Evolutionary conservation across 768 basidiomycete species (phyloP).

Genomic region (Daedaleopsis sinensis): DNA sequence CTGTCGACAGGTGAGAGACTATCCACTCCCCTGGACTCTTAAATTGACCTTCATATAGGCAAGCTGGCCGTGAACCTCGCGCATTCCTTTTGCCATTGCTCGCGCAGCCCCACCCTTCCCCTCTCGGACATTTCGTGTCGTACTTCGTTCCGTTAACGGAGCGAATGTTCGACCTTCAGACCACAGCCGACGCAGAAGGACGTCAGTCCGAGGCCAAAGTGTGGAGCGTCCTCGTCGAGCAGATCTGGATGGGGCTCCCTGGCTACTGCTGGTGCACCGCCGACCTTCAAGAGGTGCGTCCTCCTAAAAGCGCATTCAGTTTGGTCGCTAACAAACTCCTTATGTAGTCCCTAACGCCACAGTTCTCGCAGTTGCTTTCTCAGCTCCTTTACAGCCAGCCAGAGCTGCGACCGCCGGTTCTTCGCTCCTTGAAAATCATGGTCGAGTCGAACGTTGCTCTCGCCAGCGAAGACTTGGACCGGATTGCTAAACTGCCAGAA

Average conservation of each 20-base stretch:
- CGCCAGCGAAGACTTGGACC: constrained; percentile 40
- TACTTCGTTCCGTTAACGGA: constrained; percentile 96
- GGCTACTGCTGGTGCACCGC: constrained; percentile 85
- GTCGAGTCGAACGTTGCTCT: constrained; percentile 78
- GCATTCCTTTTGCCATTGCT: constrained; percentile 93
- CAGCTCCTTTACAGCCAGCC: constrained; percentile 92
- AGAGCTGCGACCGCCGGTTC: constrained; percentile 77
- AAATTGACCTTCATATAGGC: constrained; percentile 39
- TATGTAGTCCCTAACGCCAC: constrained; percentile 66
- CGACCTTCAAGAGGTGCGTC: constrained; percentile 59
- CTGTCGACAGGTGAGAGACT: constrained; percentile 66
- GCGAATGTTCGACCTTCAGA: constrained; percentile 86
- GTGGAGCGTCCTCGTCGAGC: constrained; percentile 91
- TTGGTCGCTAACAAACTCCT: neutral
- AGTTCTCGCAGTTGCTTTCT: constrained; percentile 88
- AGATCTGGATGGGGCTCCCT: constrained; percentile 90
- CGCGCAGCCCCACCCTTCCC: constrained; percentile 77
- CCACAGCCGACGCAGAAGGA: constrained; percentile 73
- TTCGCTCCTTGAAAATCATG: constrained; percentile 78
- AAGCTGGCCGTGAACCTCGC: constrained; percentile 78
- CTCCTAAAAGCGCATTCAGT: neutral
- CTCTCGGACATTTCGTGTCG: constrained; percentile 80
- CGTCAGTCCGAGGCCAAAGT: constrained; percentile 89
- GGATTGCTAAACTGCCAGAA: constrained; percentile 30
- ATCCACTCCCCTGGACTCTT: neutral